Conservation (phyloP, 345 rosid species). For the Euphorbia lathyris region DNA sequence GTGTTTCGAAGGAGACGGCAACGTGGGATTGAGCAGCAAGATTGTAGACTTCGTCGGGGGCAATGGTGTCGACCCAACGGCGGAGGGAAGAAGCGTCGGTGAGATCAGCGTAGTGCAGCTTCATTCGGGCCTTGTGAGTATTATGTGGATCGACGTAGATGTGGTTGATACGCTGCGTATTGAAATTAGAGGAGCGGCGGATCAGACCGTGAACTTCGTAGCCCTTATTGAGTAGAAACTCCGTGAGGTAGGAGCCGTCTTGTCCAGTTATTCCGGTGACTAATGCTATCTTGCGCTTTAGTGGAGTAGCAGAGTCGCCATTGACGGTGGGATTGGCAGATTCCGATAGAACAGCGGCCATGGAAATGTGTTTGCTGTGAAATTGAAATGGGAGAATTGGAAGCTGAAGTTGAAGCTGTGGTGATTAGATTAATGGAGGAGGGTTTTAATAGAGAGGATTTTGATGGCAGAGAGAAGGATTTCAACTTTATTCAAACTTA, state of each 20-base stretch:
- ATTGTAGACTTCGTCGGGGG: constrained; percentile 88
- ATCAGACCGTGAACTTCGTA: constrained; percentile 86
- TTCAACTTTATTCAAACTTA: too few relatives aligned
- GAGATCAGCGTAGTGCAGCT: constrained; percentile 90
- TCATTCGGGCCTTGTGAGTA: constrained; percentile 75
- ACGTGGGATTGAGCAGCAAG: constrained; percentile 96
- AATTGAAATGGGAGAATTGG: neutral
- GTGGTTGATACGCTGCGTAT: constrained; percentile 92
- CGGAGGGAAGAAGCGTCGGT: constrained; percentile 90
- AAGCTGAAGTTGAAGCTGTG: neutral
- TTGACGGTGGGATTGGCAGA: constrained; percentile 22
- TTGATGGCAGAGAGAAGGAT: neutral
- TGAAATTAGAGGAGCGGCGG: constrained; percentile 94
- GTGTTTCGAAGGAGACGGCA: constrained; percentile 93
- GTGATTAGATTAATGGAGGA: neutral
- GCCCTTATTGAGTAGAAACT: constrained; percentile 75
- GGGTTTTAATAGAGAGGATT: constrained; percentile 2
- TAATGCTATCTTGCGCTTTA: constrained; percentile 52
- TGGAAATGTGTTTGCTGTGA: neutral
- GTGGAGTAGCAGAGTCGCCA: constrained; percentile 26
- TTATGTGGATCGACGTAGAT: constrained; percentile 98
- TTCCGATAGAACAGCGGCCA: neutral
- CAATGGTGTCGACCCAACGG: constrained; percentile 87
- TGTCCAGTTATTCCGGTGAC: constrained; percentile 96
- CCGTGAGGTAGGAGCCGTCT: constrained; percentile 92